Percentiles rank a stretch among this genome's conserved stretches.
phyloP scores from a whole-genome alignment of 805 yeast genomes.

The Saccharomycopsis sp. region DNA sequence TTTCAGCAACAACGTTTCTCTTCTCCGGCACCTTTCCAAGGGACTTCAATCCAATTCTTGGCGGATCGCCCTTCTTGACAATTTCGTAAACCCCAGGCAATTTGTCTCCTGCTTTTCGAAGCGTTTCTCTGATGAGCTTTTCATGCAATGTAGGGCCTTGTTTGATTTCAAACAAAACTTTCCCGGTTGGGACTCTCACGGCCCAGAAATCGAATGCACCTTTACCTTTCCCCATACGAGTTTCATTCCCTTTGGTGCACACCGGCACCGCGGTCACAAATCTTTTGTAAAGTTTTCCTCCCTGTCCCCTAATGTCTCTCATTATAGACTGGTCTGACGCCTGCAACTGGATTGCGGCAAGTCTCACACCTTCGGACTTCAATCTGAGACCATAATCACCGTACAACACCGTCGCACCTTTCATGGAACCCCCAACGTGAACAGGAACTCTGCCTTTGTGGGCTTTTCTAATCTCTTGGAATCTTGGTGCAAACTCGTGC shows the following conservation, averaged over 20 bases:
- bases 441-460: conserved; percentile 93
- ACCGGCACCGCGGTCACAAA: conserved; percentile 80
- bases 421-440: conserved; percentile 87
- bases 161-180: conserved; percentile 75
- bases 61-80: conserved; percentile 50
- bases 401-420: conserved; percentile 73
- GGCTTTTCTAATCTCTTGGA: conserved; percentile 57
- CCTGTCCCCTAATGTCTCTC: conserved; percentile 73
- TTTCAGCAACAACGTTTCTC: conserved; percentile 33
- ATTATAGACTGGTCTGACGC: conserved; percentile 84
- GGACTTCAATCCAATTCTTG: conserved; percentile 62
- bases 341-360: conserved; percentile 78
- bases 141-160: conserved; percentile 68
- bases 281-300: conserved; percentile 71
- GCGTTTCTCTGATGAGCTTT: conserved; percentile 80
- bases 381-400: conserved; percentile 85
- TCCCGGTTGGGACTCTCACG: conserved; percentile 91
- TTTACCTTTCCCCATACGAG: conserved; percentile 99
- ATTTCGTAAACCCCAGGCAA: conserved; percentile 90
- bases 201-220: conserved; percentile 98
- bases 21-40: conserved; percentile 30
- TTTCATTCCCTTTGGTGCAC: conserved; percentile 93
- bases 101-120: conserved; percentile 80
- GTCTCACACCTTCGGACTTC: conserved; percentile 77
- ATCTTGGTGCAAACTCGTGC: conserved; percentile 75